Evolutionary conservation across 768 basidiomycete genomes (phyloP), one percentile per base, ranked within the genome.

Genomic region (Cystofilobasidium capitatum): DNA sequence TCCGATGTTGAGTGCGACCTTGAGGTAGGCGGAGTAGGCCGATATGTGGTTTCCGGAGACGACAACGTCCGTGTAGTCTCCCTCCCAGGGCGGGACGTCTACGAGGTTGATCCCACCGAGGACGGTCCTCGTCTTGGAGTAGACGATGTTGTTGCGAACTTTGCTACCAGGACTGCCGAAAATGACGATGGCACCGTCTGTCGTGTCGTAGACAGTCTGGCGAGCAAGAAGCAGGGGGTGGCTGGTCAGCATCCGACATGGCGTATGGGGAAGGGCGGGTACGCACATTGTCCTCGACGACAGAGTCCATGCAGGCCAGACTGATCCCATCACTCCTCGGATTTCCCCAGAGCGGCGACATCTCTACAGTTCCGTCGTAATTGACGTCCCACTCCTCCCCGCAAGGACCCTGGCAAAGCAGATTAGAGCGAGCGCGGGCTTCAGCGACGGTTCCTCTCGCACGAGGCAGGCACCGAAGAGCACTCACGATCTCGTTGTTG

Each of bases 341-440:
- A 62, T 74, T 75, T 0, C 77, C 77, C 59, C 71, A 76, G 2
- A 70, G 67, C 4, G 74, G 73, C 16, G 64, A 65, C 17, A 63
- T 65, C 44, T 75, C 74, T 13, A 64, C 59, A 1, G 67, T 54
- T 0, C 77, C 77, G 65, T 78, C 77, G 58, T 78, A 78, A 6
- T 74, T 73, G 45, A 74, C 72, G 64, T 78, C 77, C 76, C 77
- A 77, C 69, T 78, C 77, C 64, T 78, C 77, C 14, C 77, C 77
- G 36, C 74, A 74, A 1, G 77, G 77, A 3, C 77, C 77, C 77
- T 78, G 31, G 5, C 26, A 22, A 2, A 62, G 24, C 10, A 61
- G 35, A 42, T 24, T 12, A 33, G 39, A n/a, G 16, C 58, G 49
- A 16, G 17, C 17, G 44, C 17, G 6, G 14, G 24, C n/a, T 9